Evolutionary conservation across 495 filamentous ascomycete species (phyloP).

Genomic region (Xylaria grammica): DNA sequence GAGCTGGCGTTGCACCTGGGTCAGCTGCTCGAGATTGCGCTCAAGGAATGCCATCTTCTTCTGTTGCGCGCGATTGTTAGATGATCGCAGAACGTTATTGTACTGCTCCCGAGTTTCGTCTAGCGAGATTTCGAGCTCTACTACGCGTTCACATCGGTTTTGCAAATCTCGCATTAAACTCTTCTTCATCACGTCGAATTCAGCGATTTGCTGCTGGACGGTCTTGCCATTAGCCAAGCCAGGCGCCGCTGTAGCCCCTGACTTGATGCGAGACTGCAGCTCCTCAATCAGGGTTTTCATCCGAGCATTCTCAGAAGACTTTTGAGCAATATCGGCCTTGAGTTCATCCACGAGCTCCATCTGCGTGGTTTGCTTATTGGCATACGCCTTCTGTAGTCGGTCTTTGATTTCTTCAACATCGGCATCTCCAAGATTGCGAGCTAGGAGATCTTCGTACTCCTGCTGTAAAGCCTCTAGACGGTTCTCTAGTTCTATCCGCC

Average conservation of each 20-base stretch:
- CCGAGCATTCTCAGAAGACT: constrained; percentile 76
- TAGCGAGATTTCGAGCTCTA: constrained; percentile 94
- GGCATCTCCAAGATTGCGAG: constrained; percentile 76
- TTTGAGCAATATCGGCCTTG: constrained; percentile 70
- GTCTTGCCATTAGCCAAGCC: constrained; percentile 80
- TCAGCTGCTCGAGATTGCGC: constrained; percentile 96
- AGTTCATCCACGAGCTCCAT: constrained; percentile 72
- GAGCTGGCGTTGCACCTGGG: constrained; percentile 93
- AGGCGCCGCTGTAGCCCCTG: constrained; percentile 57
- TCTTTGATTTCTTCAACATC: constrained; percentile 84
- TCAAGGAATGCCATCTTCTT: constrained; percentile 99
- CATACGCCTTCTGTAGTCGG: constrained; percentile 75
- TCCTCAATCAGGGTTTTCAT: constrained; percentile 78
- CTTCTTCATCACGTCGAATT: constrained; percentile 99
- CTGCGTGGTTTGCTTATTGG: constrained; percentile 72
- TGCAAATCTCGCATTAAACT: constrained; percentile 97
- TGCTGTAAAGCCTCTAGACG: constrained; percentile 72
- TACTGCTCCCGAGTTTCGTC: constrained; percentile 98
- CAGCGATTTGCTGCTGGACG: constrained; percentile 95
- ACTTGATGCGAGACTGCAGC: constrained; percentile 70
- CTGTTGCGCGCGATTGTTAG: constrained; percentile 96
- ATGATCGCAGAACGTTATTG: constrained; percentile 93
- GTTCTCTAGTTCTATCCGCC: constrained; percentile 73
- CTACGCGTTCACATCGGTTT: constrained; percentile 96
- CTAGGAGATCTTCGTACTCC: constrained; percentile 81